Evolutionary conservation across 768 basidiomycete species (phyloP).

Genomic region (Lactarius sp.): DNA sequence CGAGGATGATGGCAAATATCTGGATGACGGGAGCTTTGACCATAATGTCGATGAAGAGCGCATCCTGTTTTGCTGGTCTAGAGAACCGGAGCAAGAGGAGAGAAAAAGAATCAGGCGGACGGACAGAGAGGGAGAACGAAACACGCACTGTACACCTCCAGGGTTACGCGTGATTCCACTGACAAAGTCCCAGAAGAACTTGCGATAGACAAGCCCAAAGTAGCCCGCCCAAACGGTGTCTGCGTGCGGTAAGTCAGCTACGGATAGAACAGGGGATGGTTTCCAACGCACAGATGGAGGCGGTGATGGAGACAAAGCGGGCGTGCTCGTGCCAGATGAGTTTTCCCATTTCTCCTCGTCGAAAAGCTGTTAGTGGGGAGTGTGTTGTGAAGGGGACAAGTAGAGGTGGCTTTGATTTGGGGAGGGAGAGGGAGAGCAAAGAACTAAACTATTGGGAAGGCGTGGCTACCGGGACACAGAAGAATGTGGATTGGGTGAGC

Average conservation of each 20-base stretch:
- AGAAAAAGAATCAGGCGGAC: constrained; percentile 41
- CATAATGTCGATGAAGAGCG: constrained; percentile 66
- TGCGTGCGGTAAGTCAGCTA: constrained; percentile 29
- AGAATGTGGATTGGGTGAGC: constrained; percentile 15
- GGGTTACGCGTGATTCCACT: constrained; percentile 72
- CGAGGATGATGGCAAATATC: constrained; percentile 58
- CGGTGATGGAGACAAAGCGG: constrained; percentile 62
- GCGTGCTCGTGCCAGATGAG: constrained; percentile 79
- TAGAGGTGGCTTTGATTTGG: neutral
- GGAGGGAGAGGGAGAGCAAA: constrained; percentile 7
- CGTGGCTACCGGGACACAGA: constrained; percentile 3
- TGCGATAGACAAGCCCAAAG: constrained; percentile 80
- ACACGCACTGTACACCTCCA: constrained; percentile 73
- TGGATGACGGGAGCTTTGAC: constrained; percentile 77
- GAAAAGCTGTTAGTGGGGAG: neutral
- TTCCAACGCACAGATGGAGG: constrained; percentile 61
- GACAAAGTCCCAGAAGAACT: constrained; percentile 97
- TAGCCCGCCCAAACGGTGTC: constrained; percentile 78
- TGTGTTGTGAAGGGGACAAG: neutral
- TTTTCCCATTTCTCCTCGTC: constrained; percentile 55
- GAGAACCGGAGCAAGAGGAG: constrained; percentile 39
- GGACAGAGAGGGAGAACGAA: neutral
- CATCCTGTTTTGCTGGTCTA: constrained; percentile 27
- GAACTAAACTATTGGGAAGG: constrained; percentile 13
- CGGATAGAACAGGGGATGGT: constrained; percentile 5